These are phyloP conservation scores for Torrubiellomyces zombiae DNA, from an alignment of 2,329 filamentous ascomycete species.

Conservation along the genomic window DNA sequence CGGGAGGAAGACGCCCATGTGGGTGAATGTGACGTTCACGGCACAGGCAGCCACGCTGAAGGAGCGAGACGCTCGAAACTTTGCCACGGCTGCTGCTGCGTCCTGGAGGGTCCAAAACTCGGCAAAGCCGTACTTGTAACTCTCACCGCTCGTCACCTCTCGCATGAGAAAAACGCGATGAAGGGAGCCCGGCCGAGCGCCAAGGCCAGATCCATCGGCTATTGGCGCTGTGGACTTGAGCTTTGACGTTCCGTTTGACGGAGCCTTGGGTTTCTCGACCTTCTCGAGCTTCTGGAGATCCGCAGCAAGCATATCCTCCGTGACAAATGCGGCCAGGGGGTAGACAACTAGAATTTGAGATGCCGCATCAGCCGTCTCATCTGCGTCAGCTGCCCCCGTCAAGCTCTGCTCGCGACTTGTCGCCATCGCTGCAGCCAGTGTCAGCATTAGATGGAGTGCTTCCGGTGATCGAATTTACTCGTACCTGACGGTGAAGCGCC, in stretches of 20 bases:
- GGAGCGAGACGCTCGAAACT: slow-evolving; percentile 53
- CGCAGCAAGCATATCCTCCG: slow-evolving; percentile 54
- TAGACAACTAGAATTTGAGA: slow-evolving; percentile 66
- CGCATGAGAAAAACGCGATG: slow-evolving; percentile 63
- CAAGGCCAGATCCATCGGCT: slow-evolving; percentile 40
- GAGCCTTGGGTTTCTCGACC: slow-evolving; percentile 26
- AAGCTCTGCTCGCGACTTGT: slow-evolving; percentile 19
- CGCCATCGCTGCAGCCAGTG: slow-evolving; percentile 3
- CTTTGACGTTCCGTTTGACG: slow-evolving; percentile 30
- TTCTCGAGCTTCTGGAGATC: slow-evolving; percentile 62
- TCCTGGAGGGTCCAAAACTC: slow-evolving; percentile 67
- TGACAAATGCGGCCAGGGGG: slow-evolving; percentile 52
- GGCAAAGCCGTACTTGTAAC: slow-evolving; percentile 69
- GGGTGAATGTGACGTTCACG: slow-evolving; percentile 58
- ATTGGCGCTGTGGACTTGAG: slow-evolving; percentile 42
- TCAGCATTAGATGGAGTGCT: background rate
- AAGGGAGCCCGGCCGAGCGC: slow-evolving; percentile 58
- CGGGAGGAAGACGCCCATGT: slow-evolving; percentile 71
- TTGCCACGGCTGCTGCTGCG: slow-evolving; percentile 55
- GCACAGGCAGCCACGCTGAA: slow-evolving; percentile 64
- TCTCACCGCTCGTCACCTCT: slow-evolving; percentile 53
- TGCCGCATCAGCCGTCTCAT: slow-evolving; percentile 34
- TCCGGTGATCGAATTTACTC: slow-evolving; percentile 2
- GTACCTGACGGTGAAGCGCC: slow-evolving; percentile 15
- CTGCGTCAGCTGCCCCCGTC: slow-evolving; percentile 31